These are phyloP conservation scores for Mycena capillaripes DNA, from an alignment of 768 basidiomycete species.

Conservation along the genomic window DNA sequence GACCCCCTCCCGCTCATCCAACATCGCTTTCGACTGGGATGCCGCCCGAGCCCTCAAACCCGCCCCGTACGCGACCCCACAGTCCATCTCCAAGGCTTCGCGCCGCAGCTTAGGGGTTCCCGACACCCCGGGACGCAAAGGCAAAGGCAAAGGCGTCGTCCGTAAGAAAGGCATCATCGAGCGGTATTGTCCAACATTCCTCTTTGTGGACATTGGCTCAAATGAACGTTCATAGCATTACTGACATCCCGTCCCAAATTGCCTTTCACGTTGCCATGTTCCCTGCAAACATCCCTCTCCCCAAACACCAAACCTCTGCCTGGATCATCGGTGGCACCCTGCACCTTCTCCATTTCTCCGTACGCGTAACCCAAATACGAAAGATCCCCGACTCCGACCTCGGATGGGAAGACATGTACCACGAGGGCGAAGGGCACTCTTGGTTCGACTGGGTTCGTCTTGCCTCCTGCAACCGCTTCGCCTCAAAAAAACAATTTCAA, in stretches of 20 bases:
- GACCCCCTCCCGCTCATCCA: conserved; percentile 82
- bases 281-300: conserved; percentile 85
- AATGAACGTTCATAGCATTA: conserved; percentile 57
- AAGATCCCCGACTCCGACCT: conserved; percentile 74
- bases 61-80: conserved; percentile 80
- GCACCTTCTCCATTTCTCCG: conserved; percentile 78
- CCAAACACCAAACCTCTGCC: conserved; percentile 75
- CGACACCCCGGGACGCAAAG: conserved; percentile 61
- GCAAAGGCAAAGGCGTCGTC: conserved; percentile 67
- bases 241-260: conserved; percentile 77
- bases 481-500: not conserved
- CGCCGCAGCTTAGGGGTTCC: conserved; percentile 55
- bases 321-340: conserved; percentile 73
- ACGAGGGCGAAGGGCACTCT: conserved; percentile 70
- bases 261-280: conserved; percentile 87
- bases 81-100: conserved; percentile 56
- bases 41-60: conserved; percentile 79
- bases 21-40: conserved; percentile 89
- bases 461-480: conserved; percentile 14
- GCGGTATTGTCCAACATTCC: conserved; percentile 56
- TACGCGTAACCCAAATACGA: conserved; percentile 71
- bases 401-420: conserved; percentile 86
- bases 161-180: conserved; percentile 77
- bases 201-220: conserved; percentile 21
- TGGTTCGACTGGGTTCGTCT: conserved; percentile 87